Evolutionary conservation across 768 basidiomycete genomes (phyloP), one percentile per base, ranked within the genome.

Genomic region (Pulveroboletus sp.): DNA sequence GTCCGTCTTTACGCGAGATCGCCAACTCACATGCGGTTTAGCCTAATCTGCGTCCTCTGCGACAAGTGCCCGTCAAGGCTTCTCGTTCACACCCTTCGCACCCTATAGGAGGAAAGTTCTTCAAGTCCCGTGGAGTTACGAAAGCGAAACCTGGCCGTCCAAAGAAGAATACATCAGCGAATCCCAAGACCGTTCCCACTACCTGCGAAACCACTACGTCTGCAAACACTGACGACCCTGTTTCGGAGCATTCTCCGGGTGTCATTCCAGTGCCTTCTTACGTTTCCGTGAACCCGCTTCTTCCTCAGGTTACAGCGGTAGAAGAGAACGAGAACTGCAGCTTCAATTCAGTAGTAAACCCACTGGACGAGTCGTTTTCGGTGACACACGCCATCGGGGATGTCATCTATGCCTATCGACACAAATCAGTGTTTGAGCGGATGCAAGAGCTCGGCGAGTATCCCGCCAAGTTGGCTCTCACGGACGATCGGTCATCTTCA

Each of bases 121-220:
- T 39, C 38, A 66, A 62, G 40, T 49, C 62, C 47, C 65, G 67
- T 37, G 65, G 62, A 38, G 36, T 67, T 54, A 58, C 61, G 14
- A 70, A 67, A 51, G 54, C 50, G 38, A 77, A 53, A 51, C 57
- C 52, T 10, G 64, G 65, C 38, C 64, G 64, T 43, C 65, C 64
- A 35, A 68, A 46, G 51, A 70, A 63, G 46, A 50, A 36, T 36
- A 43, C 44, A 28, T 41, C 41, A 11, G 30, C 27, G 43, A 47
- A 49, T 50, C 45, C 32, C 39, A 53, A 53, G 49, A 30, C 45
- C 30, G 31, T 28, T 27, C 49, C 49, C n/a, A 24, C 14, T 27
- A 15, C 40, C 42, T 31, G 51, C 47, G 55, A 59, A 46, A 45
- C 53, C 42, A 46, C 38, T 26, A 47, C 56, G 46, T 43, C 49